Conservation (phyloP, 75 land plant genomes). For the Selaginella moellendorffii region DNA sequence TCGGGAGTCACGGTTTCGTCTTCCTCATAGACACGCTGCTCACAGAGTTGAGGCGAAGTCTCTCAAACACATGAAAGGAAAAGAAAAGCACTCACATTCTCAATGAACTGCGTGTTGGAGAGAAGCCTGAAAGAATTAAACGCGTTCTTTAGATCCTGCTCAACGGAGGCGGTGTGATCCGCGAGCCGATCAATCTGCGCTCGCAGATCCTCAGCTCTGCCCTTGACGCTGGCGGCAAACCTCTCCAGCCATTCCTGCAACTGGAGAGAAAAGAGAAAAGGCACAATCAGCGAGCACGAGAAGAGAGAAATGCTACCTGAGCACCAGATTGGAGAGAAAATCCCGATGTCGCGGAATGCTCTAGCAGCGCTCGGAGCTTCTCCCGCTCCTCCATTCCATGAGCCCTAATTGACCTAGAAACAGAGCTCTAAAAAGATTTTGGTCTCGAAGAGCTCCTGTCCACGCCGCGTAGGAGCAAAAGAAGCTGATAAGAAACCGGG, state of each 20-base stretch:
- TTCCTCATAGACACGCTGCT: conserved; percentile 32
- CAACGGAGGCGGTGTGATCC: conserved; percentile 22
- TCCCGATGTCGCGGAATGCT: neutral
- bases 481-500: no score
- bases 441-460: no score
- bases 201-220: conserved; percentile 18
- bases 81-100: conserved; percentile 26
- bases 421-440: no score
- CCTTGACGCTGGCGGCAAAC: conserved; percentile 24
- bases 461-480: no score
- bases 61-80: neutral
- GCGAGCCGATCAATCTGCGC: conserved; percentile 22
- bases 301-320: no score
- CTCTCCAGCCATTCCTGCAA: conserved; percentile 34
- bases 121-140: conserved; percentile 25
- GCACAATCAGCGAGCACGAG: no score
- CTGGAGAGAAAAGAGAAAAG: conserved; percentile 9
- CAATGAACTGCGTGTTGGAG: conserved; percentile 30
- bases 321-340: neutral
- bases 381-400: neutral
- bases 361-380: neutral
- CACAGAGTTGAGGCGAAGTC: conserved; percentile 6
- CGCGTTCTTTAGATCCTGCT: conserved; percentile 30
- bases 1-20: conserved; percentile 16
- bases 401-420: neutral